Evolutionary conservation across 78 protist genomes (phyloP), one percentile per base, ranked within the genome.

Genomic region (Andalucia godoyi): DNA sequence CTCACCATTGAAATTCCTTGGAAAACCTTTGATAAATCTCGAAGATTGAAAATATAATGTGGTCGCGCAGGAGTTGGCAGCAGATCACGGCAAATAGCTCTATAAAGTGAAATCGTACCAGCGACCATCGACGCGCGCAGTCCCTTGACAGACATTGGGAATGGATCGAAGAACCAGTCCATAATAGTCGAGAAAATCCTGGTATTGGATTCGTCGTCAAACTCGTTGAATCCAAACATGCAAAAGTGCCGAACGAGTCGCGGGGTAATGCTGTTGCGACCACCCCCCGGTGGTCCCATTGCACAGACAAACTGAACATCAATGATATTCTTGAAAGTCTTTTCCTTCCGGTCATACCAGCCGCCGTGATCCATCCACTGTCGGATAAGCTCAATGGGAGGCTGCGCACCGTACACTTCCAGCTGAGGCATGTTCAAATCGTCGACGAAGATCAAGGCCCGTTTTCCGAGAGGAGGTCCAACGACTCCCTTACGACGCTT

Each of bases 201-300:
- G 36, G 37, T 53, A 57, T 76, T 33, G 10, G 86, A 41, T 27
- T 25, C 57, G 41, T 53, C 66, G 52, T 76, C 86, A 43, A 76
- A 71, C 18, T 64, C 66, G 13, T 82, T 58, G 49, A 76, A 23
- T 8, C 66, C 30, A 13, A 85, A 5, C 51, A 38, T 0, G 66
- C 61, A 53, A 76, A 80, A 79, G 74, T 85, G 87, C 40, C 88
- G 72, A n/a, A 38, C 21, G 55, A 74, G 66, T 6, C 90, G 80
- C 47, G 65, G 64, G 5, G 83, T 39, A 15, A 85, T 29, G 6
- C 23, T 34, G 43, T 43, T 72, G 32, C 92, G 53, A 7, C 87
- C 92, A 29, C 92, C 92, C 1, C 91, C 94, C 0, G 90, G 88
- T 0, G 91, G 95, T 2, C 88, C 85, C 85, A 83, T 81, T 33